Conservation (phyloP, 1,284 basidiomycete genomes). For the Anthracocystis walkeri region DNA sequence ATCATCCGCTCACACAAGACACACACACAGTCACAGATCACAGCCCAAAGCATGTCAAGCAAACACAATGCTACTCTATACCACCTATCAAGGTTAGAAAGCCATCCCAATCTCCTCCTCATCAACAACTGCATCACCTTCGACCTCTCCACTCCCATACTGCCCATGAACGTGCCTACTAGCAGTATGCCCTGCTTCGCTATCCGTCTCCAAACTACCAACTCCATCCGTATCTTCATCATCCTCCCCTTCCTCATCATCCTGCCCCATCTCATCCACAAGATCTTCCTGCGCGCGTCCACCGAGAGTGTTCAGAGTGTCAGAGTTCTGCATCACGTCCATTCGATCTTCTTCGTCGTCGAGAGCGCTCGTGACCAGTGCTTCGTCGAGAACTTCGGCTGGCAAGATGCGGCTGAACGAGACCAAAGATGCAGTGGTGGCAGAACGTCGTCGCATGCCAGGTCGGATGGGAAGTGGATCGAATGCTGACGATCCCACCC, state of each 20-base stretch:
- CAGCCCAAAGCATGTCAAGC: too few relatives aligned
- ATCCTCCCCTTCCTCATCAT: slow-evolving; percentile 32
- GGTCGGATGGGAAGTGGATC: slow-evolving; percentile 38
- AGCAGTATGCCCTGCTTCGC: slow-evolving; percentile 13
- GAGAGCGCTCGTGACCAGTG: slow-evolving; percentile 35
- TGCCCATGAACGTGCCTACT: slow-evolving; percentile 9
- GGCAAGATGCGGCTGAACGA: slow-evolving; percentile 49
- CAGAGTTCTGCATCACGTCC: slow-evolving; percentile 22
- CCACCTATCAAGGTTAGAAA: slow-evolving; percentile 4
- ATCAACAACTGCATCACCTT: neutral
- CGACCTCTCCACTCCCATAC: slow-evolving; percentile 9
- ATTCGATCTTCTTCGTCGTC: slow-evolving; percentile 53
- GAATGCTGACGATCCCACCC: slow-evolving; percentile 34
- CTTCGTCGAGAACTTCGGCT: slow-evolving; percentile 49
- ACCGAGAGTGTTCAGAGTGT: slow-evolving; percentile 21
- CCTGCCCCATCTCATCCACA: slow-evolving; percentile 25
- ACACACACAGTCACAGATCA: neutral
- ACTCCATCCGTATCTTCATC: slow-evolving; percentile 15
- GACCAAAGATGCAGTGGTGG: slow-evolving; percentile 39
- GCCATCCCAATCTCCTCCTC: slow-evolving; percentile 20
- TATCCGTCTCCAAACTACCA: slow-evolving; percentile 12
- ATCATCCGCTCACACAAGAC: neutral
- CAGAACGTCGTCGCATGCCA: slow-evolving; percentile 45
- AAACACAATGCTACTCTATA: slow-evolving; percentile 1
- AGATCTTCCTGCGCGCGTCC: slow-evolving; percentile 7